A percentile compares a stretch with the other conserved stretches of the same genome.
Evolutionary conservation across 768 basidiomycete species (phyloP).

Genomic region (Termitomyces titanicus): DNA sequence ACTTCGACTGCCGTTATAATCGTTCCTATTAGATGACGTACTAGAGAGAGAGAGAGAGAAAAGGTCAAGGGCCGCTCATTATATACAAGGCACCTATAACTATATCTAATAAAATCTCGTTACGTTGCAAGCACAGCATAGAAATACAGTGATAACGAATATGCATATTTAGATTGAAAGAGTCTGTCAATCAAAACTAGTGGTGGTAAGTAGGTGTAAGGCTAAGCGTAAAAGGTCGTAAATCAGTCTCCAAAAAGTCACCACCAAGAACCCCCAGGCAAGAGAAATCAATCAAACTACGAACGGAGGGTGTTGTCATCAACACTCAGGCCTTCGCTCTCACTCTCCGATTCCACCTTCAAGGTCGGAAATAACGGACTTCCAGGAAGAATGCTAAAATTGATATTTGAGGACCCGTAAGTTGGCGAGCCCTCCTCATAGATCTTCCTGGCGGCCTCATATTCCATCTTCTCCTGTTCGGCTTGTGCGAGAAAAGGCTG

Average conservation of each 20-base stretch:
- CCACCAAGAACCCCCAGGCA: background rate
- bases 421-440: conserved; percentile 82
- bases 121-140: no score
- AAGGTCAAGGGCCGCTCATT: background rate
- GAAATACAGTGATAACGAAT: conserved; percentile 26
- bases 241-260: conserved; percentile 15
- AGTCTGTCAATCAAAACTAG: conserved; percentile 9
- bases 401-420: conserved; percentile 69
- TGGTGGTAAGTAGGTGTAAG: background rate
- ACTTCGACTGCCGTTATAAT: conserved; percentile 40
- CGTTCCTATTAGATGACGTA: conserved; percentile 1
- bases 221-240: conserved; percentile 29
- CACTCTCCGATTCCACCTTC: conserved; percentile 63
- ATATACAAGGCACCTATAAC: background rate
- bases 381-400: conserved; percentile 76
- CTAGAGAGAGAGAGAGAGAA: no score
- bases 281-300: conserved; percentile 19
- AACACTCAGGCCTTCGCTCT: conserved; percentile 60
- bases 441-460: conserved; percentile 78
- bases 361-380: conserved; percentile 62
- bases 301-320: conserved; percentile 41
- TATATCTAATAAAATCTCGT: background rate
- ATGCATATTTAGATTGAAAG: conserved; percentile 24
- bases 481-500: conserved; percentile 93
- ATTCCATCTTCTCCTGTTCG: conserved; percentile 93